Percentiles rank a stretch among this genome's conserved stretches.
These are phyloP conservation scores for Debaryomyces psychrophilus DNA, from an alignment of 1,139 yeast species.

Conservation along the genomic window DNA sequence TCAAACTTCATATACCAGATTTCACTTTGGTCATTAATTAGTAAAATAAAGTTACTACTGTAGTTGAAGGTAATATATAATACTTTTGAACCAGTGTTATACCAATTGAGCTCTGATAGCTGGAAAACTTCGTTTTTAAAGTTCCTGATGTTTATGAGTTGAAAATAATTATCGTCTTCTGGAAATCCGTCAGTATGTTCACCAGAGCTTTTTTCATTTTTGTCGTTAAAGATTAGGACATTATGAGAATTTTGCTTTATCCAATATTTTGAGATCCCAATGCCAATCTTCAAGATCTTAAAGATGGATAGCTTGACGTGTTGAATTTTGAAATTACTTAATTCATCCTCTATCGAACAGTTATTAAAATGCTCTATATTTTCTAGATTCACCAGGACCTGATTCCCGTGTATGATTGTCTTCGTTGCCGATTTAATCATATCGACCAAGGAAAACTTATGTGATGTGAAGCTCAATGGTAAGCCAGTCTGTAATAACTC, in stretches of 20 bases:
- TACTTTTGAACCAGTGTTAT: conserved; percentile 23
- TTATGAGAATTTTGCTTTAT: conserved; percentile 44
- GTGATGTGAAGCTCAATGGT: conserved; percentile 34
- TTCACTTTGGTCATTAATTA: conserved; percentile 33
- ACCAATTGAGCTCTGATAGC: conserved; percentile 38
- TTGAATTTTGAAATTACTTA: conserved; percentile 30
- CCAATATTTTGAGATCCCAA: conserved; percentile 40
- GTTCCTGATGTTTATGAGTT: conserved; percentile 38
- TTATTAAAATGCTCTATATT: conserved; percentile 44
- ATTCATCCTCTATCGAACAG: conserved; percentile 34
- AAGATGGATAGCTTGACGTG: conserved; percentile 34
- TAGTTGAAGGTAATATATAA: conserved; percentile 28
- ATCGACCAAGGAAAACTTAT: conserved; percentile 32
- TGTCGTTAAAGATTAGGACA: conserved; percentile 34
- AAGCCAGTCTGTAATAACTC: conserved; percentile 37
- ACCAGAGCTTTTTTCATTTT: conserved; percentile 18
- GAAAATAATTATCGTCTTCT: conserved; percentile 25
- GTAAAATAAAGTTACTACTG: conserved; percentile 33
- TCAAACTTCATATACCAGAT: conserved; percentile 33
- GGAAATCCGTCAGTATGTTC: conserved; percentile 10
- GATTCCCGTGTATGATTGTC: conserved; percentile 32
- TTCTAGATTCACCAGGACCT: conserved; percentile 30
- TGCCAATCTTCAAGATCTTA: conserved; percentile 41
- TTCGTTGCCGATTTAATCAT: conserved; percentile 42
- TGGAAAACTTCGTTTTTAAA: conserved; percentile 35